A percentile compares a stretch with the other conserved stretches of the same genome.
phyloP scores from a whole-genome alignment of 2,329 filamentous ascomycete species.

The Sporothrix humicola region DNA sequence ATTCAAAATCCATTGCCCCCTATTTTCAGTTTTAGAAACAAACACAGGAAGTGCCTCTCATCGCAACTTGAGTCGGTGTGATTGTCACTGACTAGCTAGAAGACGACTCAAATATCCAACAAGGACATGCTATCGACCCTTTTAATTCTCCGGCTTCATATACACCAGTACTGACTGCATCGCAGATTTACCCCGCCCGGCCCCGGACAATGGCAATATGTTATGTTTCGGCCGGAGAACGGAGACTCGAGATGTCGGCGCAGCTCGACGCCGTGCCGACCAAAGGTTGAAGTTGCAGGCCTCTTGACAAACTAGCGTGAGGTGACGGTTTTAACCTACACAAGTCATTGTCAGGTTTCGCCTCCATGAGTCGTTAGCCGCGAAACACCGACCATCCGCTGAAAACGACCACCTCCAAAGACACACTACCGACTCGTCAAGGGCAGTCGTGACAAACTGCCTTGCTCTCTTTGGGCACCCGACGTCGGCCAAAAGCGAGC shows the following conservation, averaged over 20 bases:
- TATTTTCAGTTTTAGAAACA: too few relatives aligned
- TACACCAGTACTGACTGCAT: neutral
- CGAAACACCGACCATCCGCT: neutral
- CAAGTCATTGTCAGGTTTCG: neutral
- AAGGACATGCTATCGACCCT: neutral
- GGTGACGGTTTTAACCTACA: neutral
- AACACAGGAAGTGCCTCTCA: too few relatives aligned
- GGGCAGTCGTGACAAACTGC: neutral
- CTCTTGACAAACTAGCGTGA: neutral
- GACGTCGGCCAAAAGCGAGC: neutral
- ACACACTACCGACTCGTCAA: slow-evolving; percentile 1
- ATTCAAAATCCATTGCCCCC: too few relatives aligned
- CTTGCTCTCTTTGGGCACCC: neutral
- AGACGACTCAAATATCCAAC: neutral
- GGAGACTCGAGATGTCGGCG: neutral
- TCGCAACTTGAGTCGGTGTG: too few relatives aligned
- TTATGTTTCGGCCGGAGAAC: neutral
- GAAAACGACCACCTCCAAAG: neutral
- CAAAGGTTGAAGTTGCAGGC: neutral
- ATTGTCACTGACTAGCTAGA: too few relatives aligned
- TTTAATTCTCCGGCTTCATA: neutral
- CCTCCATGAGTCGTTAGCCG: slow-evolving; percentile 1
- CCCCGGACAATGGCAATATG: neutral
- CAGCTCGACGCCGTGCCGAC: neutral
- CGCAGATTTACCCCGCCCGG: neutral